Evolutionary conservation across 495 filamentous ascomycete species (phyloP).

Genomic region (Penicillium malachiteum): DNA sequence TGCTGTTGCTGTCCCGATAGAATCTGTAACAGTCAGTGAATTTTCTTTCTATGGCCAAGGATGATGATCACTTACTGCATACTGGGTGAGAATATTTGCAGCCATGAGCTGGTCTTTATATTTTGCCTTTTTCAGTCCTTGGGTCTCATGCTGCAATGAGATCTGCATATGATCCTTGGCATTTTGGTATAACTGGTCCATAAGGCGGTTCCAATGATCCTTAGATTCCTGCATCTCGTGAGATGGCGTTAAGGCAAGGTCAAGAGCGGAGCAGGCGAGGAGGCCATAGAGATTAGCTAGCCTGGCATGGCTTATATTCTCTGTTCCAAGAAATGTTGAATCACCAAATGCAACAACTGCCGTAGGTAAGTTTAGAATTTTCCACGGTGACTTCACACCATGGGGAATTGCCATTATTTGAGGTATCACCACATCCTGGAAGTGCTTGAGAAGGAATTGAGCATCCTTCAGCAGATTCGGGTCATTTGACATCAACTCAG

Average conservation of each 20-base stretch:
- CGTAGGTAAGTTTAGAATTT: conserved; percentile 31
- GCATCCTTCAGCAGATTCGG: conserved; percentile 24
- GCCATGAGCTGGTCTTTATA: conserved; percentile 45
- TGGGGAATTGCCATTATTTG: conserved; percentile 35
- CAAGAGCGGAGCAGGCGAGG: conserved; percentile 31
- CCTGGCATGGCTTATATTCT: conserved; percentile 30
- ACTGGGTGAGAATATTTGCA: conserved; percentile 30
- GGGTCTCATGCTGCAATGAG: conserved; percentile 29
- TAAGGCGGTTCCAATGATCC: conserved; percentile 26
- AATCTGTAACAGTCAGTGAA: conserved; percentile 16
- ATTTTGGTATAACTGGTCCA: conserved; percentile 26
- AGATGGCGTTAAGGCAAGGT: conserved; percentile 23
- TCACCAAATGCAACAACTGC: conserved; percentile 34
- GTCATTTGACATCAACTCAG: conserved; percentile 4
- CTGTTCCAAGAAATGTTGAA: conserved; percentile 29
- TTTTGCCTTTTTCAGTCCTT: conserved; percentile 34
- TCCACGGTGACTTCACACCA: conserved; percentile 34
- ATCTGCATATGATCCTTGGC: conserved; percentile 35
- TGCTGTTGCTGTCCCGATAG: conserved; percentile 34
- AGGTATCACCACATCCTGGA: conserved; percentile 32
- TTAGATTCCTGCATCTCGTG: conserved; percentile 9
- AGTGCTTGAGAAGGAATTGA: conserved; percentile 30
- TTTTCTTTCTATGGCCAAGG: background rate
- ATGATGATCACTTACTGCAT: conserved; percentile 21
- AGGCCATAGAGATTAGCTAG: conserved; percentile 34